These are phyloP conservation scores for Populus simonii DNA, from an alignment of 345 rosid genomes.

Conservation along the genomic window DNA sequence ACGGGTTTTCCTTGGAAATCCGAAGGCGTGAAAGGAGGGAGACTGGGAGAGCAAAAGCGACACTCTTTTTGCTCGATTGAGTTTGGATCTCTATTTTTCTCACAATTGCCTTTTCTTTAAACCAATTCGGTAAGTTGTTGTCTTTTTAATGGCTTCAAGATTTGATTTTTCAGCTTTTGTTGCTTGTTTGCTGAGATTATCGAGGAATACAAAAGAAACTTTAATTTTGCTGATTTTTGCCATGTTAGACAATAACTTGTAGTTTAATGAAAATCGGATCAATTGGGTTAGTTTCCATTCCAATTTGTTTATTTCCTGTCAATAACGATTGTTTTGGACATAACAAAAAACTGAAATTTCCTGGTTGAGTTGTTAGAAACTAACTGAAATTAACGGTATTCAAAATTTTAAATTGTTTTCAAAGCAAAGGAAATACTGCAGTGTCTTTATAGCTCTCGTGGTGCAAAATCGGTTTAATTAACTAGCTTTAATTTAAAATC, in stretches of 20 bases:
- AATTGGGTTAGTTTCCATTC: neutral
- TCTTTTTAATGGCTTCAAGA: neutral
- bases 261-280: neutral
- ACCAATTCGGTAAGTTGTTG: neutral
- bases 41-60: neutral
- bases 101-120: neutral
- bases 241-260: neutral
- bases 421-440: neutral
- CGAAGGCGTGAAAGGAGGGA: neutral
- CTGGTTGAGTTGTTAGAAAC: neutral
- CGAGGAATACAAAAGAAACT: neutral
- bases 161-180: neutral
- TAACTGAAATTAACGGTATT: neutral
- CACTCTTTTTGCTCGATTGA: neutral
- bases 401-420: neutral
- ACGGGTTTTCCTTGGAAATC: constrained; percentile 3
- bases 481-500: neutral
- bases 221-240: neutral
- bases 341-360: neutral
- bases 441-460: neutral
- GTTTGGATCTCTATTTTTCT: neutral
- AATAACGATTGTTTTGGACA: neutral
- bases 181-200: neutral
- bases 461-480: neutral
- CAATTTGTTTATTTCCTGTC: neutral